A percentile compares a stretch with the other conserved stretches of the same genome.
Evolutionary conservation across 495 filamentous ascomycete genomes (phyloP).

Genomic region (Pyrenula massariospora): DNA sequence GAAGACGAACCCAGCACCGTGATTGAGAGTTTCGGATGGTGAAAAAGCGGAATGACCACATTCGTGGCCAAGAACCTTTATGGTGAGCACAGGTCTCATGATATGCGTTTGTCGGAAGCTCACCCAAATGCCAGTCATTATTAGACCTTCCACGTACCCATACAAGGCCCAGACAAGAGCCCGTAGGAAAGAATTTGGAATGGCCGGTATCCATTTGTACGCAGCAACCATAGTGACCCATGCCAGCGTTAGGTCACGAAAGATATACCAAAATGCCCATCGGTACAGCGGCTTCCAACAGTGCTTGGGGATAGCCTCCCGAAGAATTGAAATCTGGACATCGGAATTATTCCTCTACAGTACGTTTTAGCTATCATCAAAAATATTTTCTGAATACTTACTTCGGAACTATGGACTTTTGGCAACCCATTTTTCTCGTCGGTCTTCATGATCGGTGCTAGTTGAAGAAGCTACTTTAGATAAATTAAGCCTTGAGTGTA

Average conservation of each 20-base stretch:
- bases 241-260: neutral
- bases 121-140: constrained; percentile 1
- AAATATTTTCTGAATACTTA: too few species aligned
- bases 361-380: too few species aligned
- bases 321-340: neutral
- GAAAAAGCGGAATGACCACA: constrained; percentile 64
- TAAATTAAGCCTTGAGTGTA: too few species aligned
- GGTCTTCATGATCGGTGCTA: too few species aligned
- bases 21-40: constrained; percentile 38
- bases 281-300: neutral
- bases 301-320: neutral
- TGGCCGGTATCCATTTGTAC: neutral
- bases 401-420: too few species aligned
- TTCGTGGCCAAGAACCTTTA: constrained; percentile 76
- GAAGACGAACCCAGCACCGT: constrained; percentile 45
- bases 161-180: neutral
- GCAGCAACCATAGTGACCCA: neutral
- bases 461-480: too few species aligned
- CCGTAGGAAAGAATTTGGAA: too few species aligned
- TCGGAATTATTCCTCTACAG: too few species aligned
- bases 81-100: too few species aligned
- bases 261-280: neutral
- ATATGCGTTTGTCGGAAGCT: too few species aligned
- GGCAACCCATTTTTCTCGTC: too few species aligned
- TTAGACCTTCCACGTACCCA: neutral